These are phyloP conservation scores for Rhodotorula diobovata DNA, from an alignment of 768 basidiomycete species.

Conservation along the genomic window DNA sequence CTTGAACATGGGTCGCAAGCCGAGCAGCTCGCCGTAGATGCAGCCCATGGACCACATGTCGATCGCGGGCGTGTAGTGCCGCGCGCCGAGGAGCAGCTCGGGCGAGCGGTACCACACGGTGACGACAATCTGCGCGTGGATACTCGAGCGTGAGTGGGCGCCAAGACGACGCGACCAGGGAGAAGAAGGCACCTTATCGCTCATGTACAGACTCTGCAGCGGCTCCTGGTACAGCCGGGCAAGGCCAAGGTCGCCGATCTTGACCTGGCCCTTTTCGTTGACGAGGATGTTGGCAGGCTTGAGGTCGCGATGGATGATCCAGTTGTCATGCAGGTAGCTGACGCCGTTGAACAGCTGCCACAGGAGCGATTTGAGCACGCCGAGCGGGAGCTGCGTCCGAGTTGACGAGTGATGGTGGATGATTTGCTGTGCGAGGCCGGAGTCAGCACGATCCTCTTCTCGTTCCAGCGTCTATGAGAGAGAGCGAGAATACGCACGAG, in stretches of 20 bases:
- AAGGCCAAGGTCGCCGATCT: slow-evolving; percentile 96
- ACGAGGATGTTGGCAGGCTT: slow-evolving; percentile 99
- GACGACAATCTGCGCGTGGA: slow-evolving; percentile 61
- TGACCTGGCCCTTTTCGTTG: slow-evolving; percentile 78
- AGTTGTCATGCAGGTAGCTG: slow-evolving; percentile 86
- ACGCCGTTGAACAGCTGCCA: slow-evolving; percentile 93
- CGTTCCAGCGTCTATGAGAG: not conserved
- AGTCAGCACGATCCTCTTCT: not conserved
- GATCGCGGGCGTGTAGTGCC: slow-evolving; percentile 94
- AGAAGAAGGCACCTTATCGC: slow-evolving; percentile 64
- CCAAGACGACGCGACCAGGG: too few species aligned
- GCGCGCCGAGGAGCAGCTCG: slow-evolving; percentile 89
- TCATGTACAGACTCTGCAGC: slow-evolving; percentile 80
- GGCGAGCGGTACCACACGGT: slow-evolving; percentile 99
- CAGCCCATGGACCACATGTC: slow-evolving; percentile 97
- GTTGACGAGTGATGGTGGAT: slow-evolving; percentile 96
- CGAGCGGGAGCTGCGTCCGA: slow-evolving; percentile 65
- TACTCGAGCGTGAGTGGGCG: not conserved
- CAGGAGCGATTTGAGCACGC: slow-evolving; percentile 85
- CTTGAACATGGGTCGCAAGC: slow-evolving; percentile 92
- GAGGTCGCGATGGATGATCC: slow-evolving; percentile 93
- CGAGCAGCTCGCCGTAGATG: slow-evolving; percentile 91
- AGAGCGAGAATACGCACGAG: slow-evolving; percentile 58
- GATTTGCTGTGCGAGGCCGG: slow-evolving; percentile 65
- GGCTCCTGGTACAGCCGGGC: slow-evolving; percentile 88